Base-by-base conservation (phyloP, 768 basidiomycete genomes). In the Peribolospora baueri region DNA sequence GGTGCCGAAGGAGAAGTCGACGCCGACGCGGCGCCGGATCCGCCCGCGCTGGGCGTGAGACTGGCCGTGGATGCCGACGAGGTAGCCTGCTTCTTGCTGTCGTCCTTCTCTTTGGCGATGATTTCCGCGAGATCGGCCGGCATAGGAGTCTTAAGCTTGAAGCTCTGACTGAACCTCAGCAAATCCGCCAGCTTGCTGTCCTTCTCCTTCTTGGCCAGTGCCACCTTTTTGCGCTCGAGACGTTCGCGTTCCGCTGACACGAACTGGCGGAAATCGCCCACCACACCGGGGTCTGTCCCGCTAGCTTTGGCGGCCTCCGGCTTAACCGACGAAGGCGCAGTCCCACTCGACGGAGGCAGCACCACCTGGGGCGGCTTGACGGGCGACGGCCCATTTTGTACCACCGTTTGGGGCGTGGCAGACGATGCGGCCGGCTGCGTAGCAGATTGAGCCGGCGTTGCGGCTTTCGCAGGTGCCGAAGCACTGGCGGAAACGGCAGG, bases 131-230 rank as follows among this genome's bases (percentile, higher is more conserved):
- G 75, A 64, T 97, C 91, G 39, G 86, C 84, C 10, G 91, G 90
- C 59, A 97, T 88, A 13, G 85, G 86, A 65, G 87, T 82, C 66
- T 90, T 91, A 51, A 91, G 76, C 85, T 93, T 91, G 79, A 98
- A 98, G 61, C 69, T 81, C 67, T 84, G 75, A 60, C 85, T 86
- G 69, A 95, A 98, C 68, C 83, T 84, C 66, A 88, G 75, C 43
- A 97, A 72, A 47, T 97, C 91, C 7, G 86, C 82, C 72, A 93
- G 78, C 58, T 84, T 79, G 65, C 84, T 84, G 68, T 97, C 87
- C 78, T 90, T 84, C 66, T 95, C 90, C 63, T 75, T 82, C 74
- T 88, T 90, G 52, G 79, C 77, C 48, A 90, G 69, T 10, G 82
- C 80, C 63, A 86, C 84, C 67, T 84, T 78, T 75, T 90, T 91